Base-by-base conservation (phyloP, 345 rosid species). In the Bruguiera sexangula region DNA sequence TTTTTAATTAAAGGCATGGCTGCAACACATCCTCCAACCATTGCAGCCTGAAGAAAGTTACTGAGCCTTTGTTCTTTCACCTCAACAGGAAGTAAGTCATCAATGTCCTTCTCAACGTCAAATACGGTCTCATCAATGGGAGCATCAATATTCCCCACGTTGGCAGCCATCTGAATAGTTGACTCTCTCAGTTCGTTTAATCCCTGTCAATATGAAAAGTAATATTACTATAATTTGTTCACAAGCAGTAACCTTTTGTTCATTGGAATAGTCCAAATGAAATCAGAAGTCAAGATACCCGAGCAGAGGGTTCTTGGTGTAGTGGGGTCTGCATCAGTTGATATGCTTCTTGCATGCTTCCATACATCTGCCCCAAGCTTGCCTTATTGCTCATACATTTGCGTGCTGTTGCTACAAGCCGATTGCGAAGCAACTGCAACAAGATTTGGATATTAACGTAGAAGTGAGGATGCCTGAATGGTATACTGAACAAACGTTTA, bases 61-160 rank as follows among this genome's bases (percentile, higher is more conserved):
- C 79, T 75, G 6, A 75, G 63, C 34, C 79, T 65, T 26, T 75
- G 79, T 54, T 75, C 79, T 65, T 75, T 75, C 57, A 75, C 79
- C 63, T 70, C 71, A 36, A 75, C 75, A 2, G 79, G 79, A 26
- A 75, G 65, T 52, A 69, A 66, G 39, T 70, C 70, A 19, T 75
- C 79, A 29, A 75, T 70, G 54, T 70, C 71, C 75, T 75, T 75
- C 71, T 75, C 79, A 66, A 70, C 32, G 48, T 75, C 79, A 61
- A 75, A 75, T 21, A 60, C 62, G 1, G 75, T 70, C 67, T 65
- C 71, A 53, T 75, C 75, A 22, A 75, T 59, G 8, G 69, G 53
- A 8, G 60, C 72, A 62, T 68, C 67, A 26, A 62, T 39, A 32
- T 31, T 56, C 13, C 58, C 77, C 22, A 46, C 8, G 62, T 63